Percentiles rank a stretch among this genome's conserved stretches.
These are phyloP conservation scores for Sequoia sempervirens DNA, from an alignment of 75 land plant species.

Conservation along the genomic window DNA sequence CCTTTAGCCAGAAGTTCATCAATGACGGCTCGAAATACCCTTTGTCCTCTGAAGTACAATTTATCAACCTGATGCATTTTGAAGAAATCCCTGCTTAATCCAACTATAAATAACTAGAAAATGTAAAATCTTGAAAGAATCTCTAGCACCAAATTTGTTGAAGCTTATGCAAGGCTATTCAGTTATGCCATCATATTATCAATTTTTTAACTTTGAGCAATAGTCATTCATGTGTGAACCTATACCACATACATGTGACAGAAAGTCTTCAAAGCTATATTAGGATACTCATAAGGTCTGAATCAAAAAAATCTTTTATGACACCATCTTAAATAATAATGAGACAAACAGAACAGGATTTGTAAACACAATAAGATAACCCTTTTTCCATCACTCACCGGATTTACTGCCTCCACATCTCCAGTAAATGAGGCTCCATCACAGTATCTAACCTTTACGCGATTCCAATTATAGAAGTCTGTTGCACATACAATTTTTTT, in stretches of 20 bases:
- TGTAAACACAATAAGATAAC: not conserved
- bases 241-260: not conserved
- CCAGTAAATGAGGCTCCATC: constrained; percentile 93
- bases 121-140: not conserved
- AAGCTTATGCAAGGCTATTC: not conserved
- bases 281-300: not conserved
- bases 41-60: constrained; percentile 77
- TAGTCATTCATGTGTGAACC: not conserved
- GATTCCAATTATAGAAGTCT: constrained; percentile 96
- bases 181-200: not conserved
- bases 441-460: constrained; percentile 77
- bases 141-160: not conserved
- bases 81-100: not conserved
- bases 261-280: not conserved
- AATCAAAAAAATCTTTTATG: not conserved
- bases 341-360: not conserved
- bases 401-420: constrained; percentile 38
- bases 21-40: constrained; percentile 61
- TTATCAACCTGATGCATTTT: constrained; percentile 30
- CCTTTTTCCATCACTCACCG: constrained; percentile 26
- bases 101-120: not conserved
- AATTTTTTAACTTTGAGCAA: not conserved
- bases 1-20: constrained; percentile 70
- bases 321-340: constrained; percentile 14
- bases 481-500: constrained; percentile 1